phyloP scores from a whole-genome alignment of 176 grass and related monocot genomes.

The Leersia perrieri region DNA sequence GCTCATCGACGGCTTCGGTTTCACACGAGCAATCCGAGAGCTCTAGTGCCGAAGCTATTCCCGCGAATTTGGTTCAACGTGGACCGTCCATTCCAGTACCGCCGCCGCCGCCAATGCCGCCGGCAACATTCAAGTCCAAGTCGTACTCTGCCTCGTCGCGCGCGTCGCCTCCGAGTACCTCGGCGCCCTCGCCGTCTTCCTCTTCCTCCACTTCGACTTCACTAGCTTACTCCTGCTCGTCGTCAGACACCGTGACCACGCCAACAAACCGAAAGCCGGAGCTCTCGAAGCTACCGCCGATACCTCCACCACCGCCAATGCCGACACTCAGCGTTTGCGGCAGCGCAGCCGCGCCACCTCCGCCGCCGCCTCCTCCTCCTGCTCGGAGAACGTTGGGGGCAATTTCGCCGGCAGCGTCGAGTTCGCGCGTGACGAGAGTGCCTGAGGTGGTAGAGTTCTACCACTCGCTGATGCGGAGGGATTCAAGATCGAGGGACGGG shows the following conservation, averaged over 20 bases:
- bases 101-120: conserved; percentile 35
- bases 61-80: neutral
- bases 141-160: conserved; percentile 37
- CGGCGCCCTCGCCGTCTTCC: conserved; percentile 47
- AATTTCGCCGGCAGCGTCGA: conserved; percentile 2
- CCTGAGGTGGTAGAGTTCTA: conserved; percentile 99
- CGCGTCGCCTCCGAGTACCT: conserved; percentile 34
- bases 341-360: conserved; percentile 37
- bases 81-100: conserved; percentile 25
- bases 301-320: conserved; percentile 63
- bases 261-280: conserved; percentile 37
- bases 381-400: conserved; percentile 31
- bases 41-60: conserved; percentile 21
- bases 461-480: conserved; percentile 89
- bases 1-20: conserved; percentile 73
- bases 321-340: neutral
- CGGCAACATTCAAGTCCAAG: conserved; percentile 39
- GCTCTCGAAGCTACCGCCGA: conserved; percentile 67
- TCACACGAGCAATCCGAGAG: conserved; percentile 19
- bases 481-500: conserved; percentile 58
- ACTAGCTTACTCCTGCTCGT: conserved; percentile 37
- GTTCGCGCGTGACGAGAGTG: conserved; percentile 58
- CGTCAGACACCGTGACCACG: conserved; percentile 42
- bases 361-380: conserved; percentile 64
- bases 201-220: conserved; percentile 56